A percentile compares a stretch with the other conserved stretches of the same genome.
These are phyloP conservation scores for Mastigamoeba balamuthi DNA, from an alignment of 78 protist species.

Conservation along the genomic window DNA sequence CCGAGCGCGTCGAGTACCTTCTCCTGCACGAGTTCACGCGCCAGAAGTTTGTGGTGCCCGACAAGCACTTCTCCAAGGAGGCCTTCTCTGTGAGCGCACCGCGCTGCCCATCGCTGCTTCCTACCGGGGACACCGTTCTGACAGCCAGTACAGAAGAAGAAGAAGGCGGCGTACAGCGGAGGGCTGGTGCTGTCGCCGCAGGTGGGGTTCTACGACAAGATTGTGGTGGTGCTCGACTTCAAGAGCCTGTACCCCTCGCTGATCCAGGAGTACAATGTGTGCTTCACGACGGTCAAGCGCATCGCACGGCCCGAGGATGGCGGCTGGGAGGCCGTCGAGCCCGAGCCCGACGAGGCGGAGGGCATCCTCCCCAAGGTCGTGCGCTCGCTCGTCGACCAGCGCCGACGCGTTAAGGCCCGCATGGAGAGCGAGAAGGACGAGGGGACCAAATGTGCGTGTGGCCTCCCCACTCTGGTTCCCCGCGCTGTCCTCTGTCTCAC, in stretches of 20 bases:
- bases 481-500: too few relatives aligned
- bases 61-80: conserved; percentile 19
- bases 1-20: conserved; percentile 94
- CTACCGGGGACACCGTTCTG: neutral
- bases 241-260: conserved; percentile 98
- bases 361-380: conserved; percentile 82
- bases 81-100: neutral
- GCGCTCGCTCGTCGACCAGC: conserved; percentile 16
- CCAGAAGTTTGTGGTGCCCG: conserved; percentile 74
- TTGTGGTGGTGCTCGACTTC: conserved; percentile 95
- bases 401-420: conserved; percentile 46
- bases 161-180: conserved; percentile 65
- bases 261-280: conserved; percentile 94
- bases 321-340: conserved; percentile 23
- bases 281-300: conserved; percentile 90
- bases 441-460: too few relatives aligned
- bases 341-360: neutral
- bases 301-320: neutral
- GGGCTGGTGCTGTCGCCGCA: conserved; percentile 95
- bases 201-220: conserved; percentile 83
- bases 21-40: conserved; percentile 85
- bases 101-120: neutral
- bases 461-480: too few relatives aligned
- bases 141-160: neutral
- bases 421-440: conserved; percentile 22